phyloP scores from a whole-genome alignment of 2,329 filamentous ascomycete genomes.

The Neoarthrinium moseri region DNA sequence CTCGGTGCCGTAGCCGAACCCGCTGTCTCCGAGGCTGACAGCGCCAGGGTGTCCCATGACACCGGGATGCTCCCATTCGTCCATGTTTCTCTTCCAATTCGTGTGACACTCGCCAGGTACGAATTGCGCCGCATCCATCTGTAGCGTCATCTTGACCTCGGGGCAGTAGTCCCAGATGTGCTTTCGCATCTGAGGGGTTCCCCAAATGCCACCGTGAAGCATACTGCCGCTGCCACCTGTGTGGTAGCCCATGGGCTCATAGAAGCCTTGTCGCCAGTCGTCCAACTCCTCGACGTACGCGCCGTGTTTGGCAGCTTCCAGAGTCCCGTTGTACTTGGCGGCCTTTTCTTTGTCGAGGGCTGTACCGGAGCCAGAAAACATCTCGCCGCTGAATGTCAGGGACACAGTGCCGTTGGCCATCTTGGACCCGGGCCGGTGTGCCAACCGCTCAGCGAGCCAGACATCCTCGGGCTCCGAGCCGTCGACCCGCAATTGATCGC shows the following conservation, averaged over 20 bases:
- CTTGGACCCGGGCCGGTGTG: slow-evolving; percentile 43
- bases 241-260: slow-evolving; percentile 60
- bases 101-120: slow-evolving; percentile 46
- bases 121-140: slow-evolving; percentile 52
- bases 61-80: slow-evolving; percentile 9
- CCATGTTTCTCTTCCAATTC: slow-evolving; percentile 41
- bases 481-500: slow-evolving; percentile 41
- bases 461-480: slow-evolving; percentile 52
- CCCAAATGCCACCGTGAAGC: slow-evolving; percentile 48
- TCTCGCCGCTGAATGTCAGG: slow-evolving; percentile 50
- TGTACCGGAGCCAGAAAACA: slow-evolving; percentile 34
- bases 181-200: slow-evolving; percentile 41
- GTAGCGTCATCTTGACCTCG: slow-evolving; percentile 56
- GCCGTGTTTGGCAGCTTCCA: slow-evolving; percentile 27
- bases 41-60: slow-evolving; percentile 16
- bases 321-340: slow-evolving; percentile 19
- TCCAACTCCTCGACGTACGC: slow-evolving; percentile 42
- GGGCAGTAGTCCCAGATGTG: slow-evolving; percentile 58
- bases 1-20: slow-evolving; percentile 36
- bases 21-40: slow-evolving; percentile 12
- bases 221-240: slow-evolving; percentile 47
- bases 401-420: slow-evolving; percentile 52
- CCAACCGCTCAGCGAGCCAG: slow-evolving; percentile 53
- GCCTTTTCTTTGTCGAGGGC: slow-evolving; percentile 20
- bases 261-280: slow-evolving; percentile 50